phyloP scores from a whole-genome alignment of 805 yeast species.

The Nakazawaea laoshanensis region DNA sequence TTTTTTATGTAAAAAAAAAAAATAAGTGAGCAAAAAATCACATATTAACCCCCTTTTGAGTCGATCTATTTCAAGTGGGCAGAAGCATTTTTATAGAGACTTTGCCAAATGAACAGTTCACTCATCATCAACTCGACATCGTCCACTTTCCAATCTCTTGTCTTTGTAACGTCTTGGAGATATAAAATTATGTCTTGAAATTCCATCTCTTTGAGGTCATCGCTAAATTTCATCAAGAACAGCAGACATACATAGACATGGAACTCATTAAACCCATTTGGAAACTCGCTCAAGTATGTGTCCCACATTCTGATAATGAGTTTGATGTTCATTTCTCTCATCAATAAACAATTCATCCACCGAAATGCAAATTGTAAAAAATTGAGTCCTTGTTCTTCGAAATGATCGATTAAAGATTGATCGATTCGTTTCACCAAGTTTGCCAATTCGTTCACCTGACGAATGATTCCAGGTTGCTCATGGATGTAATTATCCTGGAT shows the following conservation, averaged over 20 bases:
- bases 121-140: slow-evolving; percentile 88
- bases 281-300: slow-evolving; percentile 72
- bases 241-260: slow-evolving; percentile 98
- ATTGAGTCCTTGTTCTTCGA: slow-evolving; percentile 78
- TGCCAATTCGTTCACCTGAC: slow-evolving; percentile 78
- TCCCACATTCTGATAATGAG: slow-evolving; percentile 96
- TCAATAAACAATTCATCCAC: slow-evolving; percentile 97
- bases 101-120: slow-evolving; percentile 96
- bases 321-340: slow-evolving; percentile 81
- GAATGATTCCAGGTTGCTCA: slow-evolving; percentile 94
- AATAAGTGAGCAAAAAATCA: too few relatives aligned
- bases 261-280: slow-evolving; percentile 79
- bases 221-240: slow-evolving; percentile 81
- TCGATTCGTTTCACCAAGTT: slow-evolving; percentile 79
- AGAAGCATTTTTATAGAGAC: slow-evolving; percentile 78
- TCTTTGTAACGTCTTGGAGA: slow-evolving; percentile 77
- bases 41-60: too few relatives aligned
- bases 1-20: too few relatives aligned
- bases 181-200: slow-evolving; percentile 92
- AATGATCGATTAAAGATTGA: slow-evolving; percentile 59
- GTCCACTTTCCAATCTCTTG: slow-evolving; percentile 75
- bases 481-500: slow-evolving; percentile 96
- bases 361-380: slow-evolving; percentile 93
- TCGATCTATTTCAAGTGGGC: slow-evolving; percentile 57
- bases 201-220: slow-evolving; percentile 71